Evolutionary conservation across 2,329 filamentous ascomycete species (phyloP).

Genomic region (Colletotrichum nymphaeae): DNA sequence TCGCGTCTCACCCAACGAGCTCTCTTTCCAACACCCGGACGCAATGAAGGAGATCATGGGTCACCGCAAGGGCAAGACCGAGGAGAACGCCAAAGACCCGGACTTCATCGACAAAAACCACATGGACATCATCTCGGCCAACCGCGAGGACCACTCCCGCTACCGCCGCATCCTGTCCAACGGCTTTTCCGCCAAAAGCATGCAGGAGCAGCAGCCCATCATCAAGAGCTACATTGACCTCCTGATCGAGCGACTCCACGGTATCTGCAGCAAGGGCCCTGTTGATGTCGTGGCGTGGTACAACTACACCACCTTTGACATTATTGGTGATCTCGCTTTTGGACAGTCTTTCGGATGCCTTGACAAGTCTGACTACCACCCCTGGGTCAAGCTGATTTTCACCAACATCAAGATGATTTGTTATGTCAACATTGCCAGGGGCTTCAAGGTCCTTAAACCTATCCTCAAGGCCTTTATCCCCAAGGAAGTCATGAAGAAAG

Average conservation of each 20-base stretch:
- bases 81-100: conserved; percentile 26
- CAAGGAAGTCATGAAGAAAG: conserved; percentile 1
- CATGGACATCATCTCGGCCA: conserved; percentile 38
- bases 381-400: conserved; percentile 39
- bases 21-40: conserved; percentile 49
- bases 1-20: conserved; percentile 50
- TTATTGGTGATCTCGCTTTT: conserved; percentile 45
- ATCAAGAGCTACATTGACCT: conserved; percentile 52
- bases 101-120: background rate
- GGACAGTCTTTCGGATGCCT: conserved; percentile 45
- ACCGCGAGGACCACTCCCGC: conserved; percentile 24
- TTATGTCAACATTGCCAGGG: background rate
- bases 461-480: conserved; percentile 17
- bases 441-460: background rate
- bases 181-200: conserved; percentile 41
- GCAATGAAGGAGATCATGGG: conserved; percentile 56
- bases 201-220: conserved; percentile 41
- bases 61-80: conserved; percentile 12
- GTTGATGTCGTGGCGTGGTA: conserved; percentile 43
- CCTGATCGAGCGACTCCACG: conserved; percentile 49
- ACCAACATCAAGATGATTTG: conserved; percentile 12
- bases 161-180: conserved; percentile 36
- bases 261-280: conserved; percentile 37
- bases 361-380: conserved; percentile 31
- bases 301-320: conserved; percentile 44